Conservation (phyloP, 2,329 filamentous ascomycete species). For the Mycosphaerella sp. region DNA sequence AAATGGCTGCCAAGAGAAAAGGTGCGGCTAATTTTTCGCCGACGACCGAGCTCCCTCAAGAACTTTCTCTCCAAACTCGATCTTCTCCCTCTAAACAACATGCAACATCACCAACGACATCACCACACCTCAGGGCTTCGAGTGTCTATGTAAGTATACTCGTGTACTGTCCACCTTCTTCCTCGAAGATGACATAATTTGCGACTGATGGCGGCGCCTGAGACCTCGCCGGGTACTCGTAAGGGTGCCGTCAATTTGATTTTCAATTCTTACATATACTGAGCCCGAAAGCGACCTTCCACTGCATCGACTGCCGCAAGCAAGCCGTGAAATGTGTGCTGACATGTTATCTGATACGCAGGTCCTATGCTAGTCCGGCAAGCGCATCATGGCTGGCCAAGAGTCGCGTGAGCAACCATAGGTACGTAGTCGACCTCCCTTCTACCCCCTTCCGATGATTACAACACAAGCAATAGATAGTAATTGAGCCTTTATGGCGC, state of each 20-base stretch:
- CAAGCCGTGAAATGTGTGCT: background rate
- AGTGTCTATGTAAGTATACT: slow-evolving; percentile 10
- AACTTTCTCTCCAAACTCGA: slow-evolving; percentile 8
- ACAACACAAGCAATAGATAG: slow-evolving; percentile 56
- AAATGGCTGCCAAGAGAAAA: background rate
- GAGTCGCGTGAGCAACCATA: background rate
- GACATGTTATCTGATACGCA: background rate
- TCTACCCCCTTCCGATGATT: slow-evolving; percentile 54
- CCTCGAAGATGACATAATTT: slow-evolving; percentile 92
- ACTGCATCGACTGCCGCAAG: background rate
- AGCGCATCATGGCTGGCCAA: background rate
- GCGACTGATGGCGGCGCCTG: slow-evolving; percentile 88
- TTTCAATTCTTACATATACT: slow-evolving; percentile 99
- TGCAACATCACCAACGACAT: slow-evolving; percentile 7
- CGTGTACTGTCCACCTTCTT: background rate
- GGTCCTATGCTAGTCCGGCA: background rate
- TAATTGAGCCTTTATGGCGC: slow-evolving; percentile 34
- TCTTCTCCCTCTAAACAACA: slow-evolving; percentile 3
- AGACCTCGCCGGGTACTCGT: slow-evolving; percentile 87
- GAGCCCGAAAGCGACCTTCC: slow-evolving; percentile 41
- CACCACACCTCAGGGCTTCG: background rate
- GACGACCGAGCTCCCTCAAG: background rate
- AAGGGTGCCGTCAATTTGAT: slow-evolving; percentile 71
- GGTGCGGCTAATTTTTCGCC: background rate
- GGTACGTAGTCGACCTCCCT: slow-evolving; percentile 11